Evolutionary conservation across 805 yeast genomes (phyloP), one percentile per base, ranked within the genome.

Genomic region (Candida ipomoeae): DNA sequence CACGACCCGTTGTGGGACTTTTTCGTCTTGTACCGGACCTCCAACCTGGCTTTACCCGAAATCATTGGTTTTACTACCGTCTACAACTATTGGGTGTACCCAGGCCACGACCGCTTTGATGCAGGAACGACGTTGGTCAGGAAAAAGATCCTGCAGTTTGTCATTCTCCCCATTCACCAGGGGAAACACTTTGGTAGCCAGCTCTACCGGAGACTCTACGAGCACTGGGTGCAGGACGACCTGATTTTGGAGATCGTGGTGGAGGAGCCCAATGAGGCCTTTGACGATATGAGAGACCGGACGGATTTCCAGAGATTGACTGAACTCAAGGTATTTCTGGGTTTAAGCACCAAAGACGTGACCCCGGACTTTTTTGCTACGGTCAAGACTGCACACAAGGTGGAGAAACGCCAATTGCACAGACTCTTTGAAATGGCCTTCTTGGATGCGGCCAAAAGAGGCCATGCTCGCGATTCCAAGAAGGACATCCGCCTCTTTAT

Each of bases 201-300:
- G 15, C 67, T 92, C 29, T 92, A 92, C 64, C 68, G 73, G 10
- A 53, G 75, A 0, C 66, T 94, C 6, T 74, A 79, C 49, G 70
- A 75, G 2, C 54, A 64, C 41, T 89, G 96, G 87, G 57, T 73
- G 3, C 55, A 61, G 0, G 86, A 87, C 55, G 60, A 64, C 0
- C 52, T 61, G 1, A 81, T 90, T 21, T 67, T 70, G 33, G 96
- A 91, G 59, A 77, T 94, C 37, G 89, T 92, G 0, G 89, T 94
- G 3, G 98, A 94, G 64, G 99, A 94, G 64, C 98, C 98, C 2
- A 87, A 86, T 62, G 97, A 90, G 63, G 81, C 82, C 34, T 92
- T 94, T 68, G 99, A 94, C 62, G 95, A 88, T 62, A 71, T 94
- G 57, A 77, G 99, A 51, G 97, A 94, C 63, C 73, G 92, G 32